Conservation (phyloP, 2,329 filamentous ascomycete species). For the Hawksworthiomyces lignivorus region DNA sequence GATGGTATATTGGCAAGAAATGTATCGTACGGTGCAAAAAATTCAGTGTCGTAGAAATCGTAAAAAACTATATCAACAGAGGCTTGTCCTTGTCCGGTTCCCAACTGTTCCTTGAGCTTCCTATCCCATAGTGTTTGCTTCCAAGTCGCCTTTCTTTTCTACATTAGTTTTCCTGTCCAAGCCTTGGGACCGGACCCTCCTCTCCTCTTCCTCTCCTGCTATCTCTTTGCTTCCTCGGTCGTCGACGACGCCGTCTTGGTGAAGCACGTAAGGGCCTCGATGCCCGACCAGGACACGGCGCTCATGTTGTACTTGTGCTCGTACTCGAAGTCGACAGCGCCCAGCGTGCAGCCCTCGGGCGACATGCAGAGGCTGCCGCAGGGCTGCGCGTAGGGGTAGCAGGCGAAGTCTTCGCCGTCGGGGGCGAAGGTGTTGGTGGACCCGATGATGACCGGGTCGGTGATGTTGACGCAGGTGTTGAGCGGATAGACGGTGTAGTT, state of each 20-base stretch:
- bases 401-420: constrained; percentile 40
- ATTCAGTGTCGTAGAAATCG: too few species aligned
- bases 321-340: constrained; percentile 37
- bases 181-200: too few species aligned
- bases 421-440: constrained; percentile 43
- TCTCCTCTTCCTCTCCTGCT: too few species aligned
- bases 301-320: constrained; percentile 40
- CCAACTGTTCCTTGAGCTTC: too few species aligned
- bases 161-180: too few species aligned
- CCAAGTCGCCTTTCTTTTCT: too few species aligned
- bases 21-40: too few species aligned
- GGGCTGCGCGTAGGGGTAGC: constrained; percentile 34
- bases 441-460: constrained; percentile 25
- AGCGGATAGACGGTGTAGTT: constrained; percentile 35
- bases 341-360: constrained; percentile 45
- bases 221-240: neutral
- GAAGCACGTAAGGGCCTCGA: constrained; percentile 31
- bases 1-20: too few species aligned
- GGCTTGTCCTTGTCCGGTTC: too few species aligned
- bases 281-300: constrained; percentile 35
- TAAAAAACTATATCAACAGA: too few species aligned
- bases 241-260: constrained; percentile 12
- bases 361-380: constrained; percentile 41
- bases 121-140: too few species aligned
- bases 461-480: constrained; percentile 38